Evolutionary conservation across 2,329 filamentous ascomycete genomes (phyloP).

Genomic region (Botrytis cinerea): DNA sequence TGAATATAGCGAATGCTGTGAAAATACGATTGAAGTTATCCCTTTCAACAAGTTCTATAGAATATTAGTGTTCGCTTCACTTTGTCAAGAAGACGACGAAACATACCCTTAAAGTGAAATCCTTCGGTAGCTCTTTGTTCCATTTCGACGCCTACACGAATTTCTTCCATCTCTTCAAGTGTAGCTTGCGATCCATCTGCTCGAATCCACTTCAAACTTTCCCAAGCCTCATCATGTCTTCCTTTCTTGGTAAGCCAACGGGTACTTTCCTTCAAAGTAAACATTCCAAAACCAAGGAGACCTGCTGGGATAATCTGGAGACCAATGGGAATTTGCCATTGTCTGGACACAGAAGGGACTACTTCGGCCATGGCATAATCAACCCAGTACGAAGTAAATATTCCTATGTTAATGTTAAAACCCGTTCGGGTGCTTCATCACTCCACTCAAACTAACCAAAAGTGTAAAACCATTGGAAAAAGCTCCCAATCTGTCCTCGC

Average conservation of each 20-base stretch:
- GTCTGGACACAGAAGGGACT: background rate
- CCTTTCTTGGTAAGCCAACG: background rate
- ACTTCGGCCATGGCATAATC: background rate
- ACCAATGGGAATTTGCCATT: background rate
- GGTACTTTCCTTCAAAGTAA: background rate
- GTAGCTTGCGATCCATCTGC: background rate
- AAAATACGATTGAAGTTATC: slow-evolving; percentile 35
- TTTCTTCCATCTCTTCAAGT: background rate
- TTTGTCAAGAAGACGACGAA: background rate
- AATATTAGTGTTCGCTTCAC: background rate
- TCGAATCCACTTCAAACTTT: background rate
- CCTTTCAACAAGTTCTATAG: slow-evolving; percentile 26
- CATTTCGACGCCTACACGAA: slow-evolving; percentile 45
- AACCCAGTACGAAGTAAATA: slow-evolving; percentile 42
- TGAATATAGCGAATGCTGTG: slow-evolving; percentile 25
- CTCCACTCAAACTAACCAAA: slow-evolving; percentile 39
- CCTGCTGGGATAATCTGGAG: background rate
- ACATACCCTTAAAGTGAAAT: slow-evolving; percentile 33
- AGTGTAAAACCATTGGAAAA: slow-evolving; percentile 45
- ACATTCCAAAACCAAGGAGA: background rate
- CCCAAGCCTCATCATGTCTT: background rate
- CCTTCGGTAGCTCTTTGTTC: slow-evolving; percentile 49
- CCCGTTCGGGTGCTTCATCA: accelerated
- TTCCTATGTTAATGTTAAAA: background rate
- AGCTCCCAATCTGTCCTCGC: slow-evolving; percentile 43